Percentiles rank a stretch among this genome's conserved stretches.
Conservation (phyloP, 495 filamentous ascomycete species). For the Cryomyces antarcticus region DNA sequence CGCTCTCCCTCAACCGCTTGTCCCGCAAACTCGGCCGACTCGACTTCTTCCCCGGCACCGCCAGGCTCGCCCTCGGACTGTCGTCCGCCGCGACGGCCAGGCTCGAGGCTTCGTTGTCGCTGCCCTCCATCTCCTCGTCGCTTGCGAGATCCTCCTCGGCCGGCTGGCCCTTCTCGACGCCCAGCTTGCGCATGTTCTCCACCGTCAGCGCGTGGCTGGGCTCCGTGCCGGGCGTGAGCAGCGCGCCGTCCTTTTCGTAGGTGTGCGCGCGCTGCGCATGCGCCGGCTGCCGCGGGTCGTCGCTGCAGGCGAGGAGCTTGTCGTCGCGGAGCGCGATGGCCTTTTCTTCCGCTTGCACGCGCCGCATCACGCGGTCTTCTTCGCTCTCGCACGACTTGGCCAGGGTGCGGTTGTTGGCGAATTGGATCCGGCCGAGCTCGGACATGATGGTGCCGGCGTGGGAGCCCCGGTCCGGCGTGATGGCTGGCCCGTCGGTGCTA, state of each 20-base stretch:
- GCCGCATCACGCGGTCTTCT: constrained; percentile 12
- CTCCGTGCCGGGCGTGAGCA: too few relatives aligned
- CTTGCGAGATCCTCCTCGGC: neutral
- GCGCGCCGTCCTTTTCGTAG: neutral
- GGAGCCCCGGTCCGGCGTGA: neutral
- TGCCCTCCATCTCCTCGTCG: neutral
- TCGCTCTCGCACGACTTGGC: constrained; percentile 13
- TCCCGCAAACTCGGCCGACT: neutral
- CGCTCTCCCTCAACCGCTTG: neutral
- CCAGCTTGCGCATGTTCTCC: neutral
- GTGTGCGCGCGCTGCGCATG: neutral
- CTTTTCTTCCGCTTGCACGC: constrained; percentile 24
- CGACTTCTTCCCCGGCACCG: neutral
- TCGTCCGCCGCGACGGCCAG: neutral
- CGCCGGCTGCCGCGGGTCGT: constrained; percentile 5
- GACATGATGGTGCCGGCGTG: neutral
- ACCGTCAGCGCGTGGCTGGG: neutral
- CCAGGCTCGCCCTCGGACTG: neutral
- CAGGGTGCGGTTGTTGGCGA: constrained; percentile 4
- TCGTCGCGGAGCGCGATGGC: constrained; percentile 25
- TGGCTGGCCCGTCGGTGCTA: neutral
- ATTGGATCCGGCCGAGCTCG: constrained; percentile 8
- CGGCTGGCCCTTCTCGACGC: neutral
- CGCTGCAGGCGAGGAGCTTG: constrained; percentile 22
- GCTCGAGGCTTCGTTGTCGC: neutral